These are phyloP conservation scores for Gyromitra esculenta DNA, from an alignment of 2,329 filamentous ascomycete genomes.

Conservation along the genomic window DNA sequence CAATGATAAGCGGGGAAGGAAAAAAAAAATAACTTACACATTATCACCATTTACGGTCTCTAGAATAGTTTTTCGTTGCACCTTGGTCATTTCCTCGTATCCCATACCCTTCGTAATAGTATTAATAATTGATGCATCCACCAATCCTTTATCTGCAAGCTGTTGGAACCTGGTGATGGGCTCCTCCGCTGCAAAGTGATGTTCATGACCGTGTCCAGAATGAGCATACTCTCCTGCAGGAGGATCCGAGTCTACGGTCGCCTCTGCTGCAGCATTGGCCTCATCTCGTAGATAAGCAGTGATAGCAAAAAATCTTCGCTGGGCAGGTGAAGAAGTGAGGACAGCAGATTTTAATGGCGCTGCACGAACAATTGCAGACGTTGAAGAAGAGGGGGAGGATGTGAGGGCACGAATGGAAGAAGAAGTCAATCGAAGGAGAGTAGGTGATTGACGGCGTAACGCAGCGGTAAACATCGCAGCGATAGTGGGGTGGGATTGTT, in stretches of 20 bases:
- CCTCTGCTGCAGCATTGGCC: slow-evolving; percentile 34
- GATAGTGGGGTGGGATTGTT: slow-evolving; percentile 8
- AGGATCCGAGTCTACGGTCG: slow-evolving; percentile 38
- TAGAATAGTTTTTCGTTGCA: slow-evolving; percentile 84
- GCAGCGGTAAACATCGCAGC: slow-evolving; percentile 47
- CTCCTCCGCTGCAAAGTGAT: slow-evolving; percentile 30
- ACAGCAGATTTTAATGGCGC: slow-evolving; percentile 45
- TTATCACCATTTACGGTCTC: slow-evolving; percentile 82
- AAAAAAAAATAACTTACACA: slow-evolving; percentile 69
- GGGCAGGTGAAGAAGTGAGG: slow-evolving; percentile 28
- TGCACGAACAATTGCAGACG: slow-evolving; percentile 29
- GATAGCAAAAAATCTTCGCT: slow-evolving; percentile 49
- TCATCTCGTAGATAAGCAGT: slow-evolving; percentile 50
- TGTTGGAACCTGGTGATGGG: slow-evolving; percentile 52
- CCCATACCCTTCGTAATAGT: slow-evolving; percentile 77
- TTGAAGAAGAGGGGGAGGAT: slow-evolving; percentile 35
- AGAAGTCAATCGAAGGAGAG: slow-evolving; percentile 41
- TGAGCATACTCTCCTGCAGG: slow-evolving; percentile 45
- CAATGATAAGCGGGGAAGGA: slow-evolving; percentile 18
- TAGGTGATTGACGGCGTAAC: slow-evolving; percentile 47
- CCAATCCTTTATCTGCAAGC: slow-evolving; percentile 51
- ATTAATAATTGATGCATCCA: slow-evolving; percentile 70
- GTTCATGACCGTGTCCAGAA: slow-evolving; percentile 42
- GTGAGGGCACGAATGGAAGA: slow-evolving; percentile 44
- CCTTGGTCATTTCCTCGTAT: slow-evolving; percentile 88